Conservation (phyloP, 345 rosid genomes). For the Hypericum androsaemum region DNA sequence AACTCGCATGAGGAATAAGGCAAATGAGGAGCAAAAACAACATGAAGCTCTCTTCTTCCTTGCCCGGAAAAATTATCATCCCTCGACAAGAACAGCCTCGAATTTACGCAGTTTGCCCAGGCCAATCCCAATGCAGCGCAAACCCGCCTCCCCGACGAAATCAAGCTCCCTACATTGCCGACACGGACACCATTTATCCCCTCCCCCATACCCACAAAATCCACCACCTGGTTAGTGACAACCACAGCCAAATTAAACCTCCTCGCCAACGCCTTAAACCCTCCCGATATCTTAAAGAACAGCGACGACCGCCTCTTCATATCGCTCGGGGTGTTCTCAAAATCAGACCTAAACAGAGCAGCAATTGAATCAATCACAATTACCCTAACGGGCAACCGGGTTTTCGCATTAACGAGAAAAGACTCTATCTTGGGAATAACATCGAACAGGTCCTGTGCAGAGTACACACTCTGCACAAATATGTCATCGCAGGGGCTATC, state of each 20-base stretch:
- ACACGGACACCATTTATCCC: conserved; percentile 51
- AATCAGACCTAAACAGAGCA: conserved; percentile 77
- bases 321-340: conserved; percentile 62
- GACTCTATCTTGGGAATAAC: conserved; percentile 50
- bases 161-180: conserved; percentile 57
- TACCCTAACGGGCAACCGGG: conserved; percentile 47
- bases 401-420: conserved; percentile 29
- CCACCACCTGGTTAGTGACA: conserved; percentile 85
- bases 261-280: conserved; percentile 53
- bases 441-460: conserved; percentile 61
- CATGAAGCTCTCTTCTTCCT: conserved; percentile 41
- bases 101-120: conserved; percentile 80
- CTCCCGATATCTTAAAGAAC: conserved; percentile 70
- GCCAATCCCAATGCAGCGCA: conserved; percentile 70
- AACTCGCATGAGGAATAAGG: conserved; percentile 51
- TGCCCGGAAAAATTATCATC: conserved; percentile 28
- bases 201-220: conserved; percentile 42
- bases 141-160: conserved; percentile 62
- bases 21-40: conserved; percentile 72
- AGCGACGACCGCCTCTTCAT: conserved; percentile 53
- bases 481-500: conserved; percentile 47
- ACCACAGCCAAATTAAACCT: conserved; percentile 57
- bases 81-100: conserved; percentile 58
- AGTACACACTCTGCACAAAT: conserved; percentile 47
- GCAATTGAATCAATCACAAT: conserved; percentile 81